These are phyloP conservation scores for Tolypocladium guangdongense DNA, from an alignment of 2,329 filamentous ascomycete species.

Conservation along the genomic window DNA sequence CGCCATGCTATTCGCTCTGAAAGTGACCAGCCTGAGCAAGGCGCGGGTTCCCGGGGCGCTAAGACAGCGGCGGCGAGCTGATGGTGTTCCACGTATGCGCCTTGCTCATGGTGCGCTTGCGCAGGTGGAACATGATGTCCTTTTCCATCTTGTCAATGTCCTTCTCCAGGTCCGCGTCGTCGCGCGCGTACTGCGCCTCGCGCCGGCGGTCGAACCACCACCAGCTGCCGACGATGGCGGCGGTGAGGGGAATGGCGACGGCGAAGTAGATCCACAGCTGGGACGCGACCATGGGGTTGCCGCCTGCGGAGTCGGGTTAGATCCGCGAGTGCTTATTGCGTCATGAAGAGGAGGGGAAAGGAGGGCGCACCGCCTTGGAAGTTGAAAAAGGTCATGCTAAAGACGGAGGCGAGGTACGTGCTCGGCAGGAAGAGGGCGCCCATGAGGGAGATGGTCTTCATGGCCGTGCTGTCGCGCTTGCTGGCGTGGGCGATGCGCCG, in stretches of 20 bases:
- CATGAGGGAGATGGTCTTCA: constrained; percentile 55
- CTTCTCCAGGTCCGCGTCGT: constrained; percentile 41
- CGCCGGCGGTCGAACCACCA: constrained; percentile 40
- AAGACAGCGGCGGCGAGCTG: constrained; percentile 16
- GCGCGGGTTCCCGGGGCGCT: neutral
- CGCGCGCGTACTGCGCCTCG: constrained; percentile 34
- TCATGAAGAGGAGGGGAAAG: neutral
- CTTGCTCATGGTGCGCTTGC: constrained; percentile 46
- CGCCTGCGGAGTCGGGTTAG: neutral
- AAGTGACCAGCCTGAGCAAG: neutral
- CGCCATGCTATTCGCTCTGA: neutral
- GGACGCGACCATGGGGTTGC: neutral
- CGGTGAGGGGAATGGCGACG: constrained; percentile 47
- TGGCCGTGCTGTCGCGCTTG: constrained; percentile 51
- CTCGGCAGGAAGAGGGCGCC: constrained; percentile 53
- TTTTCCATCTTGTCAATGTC: constrained; percentile 46
- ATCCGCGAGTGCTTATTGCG: neutral
- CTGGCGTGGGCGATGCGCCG: constrained; percentile 47
- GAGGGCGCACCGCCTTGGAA: constrained; percentile 34
- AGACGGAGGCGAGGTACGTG: constrained; percentile 51
- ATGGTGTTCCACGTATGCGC: constrained; percentile 40
- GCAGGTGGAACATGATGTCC: constrained; percentile 44
- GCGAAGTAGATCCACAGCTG: constrained; percentile 54
- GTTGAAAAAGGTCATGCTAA: constrained; percentile 58
- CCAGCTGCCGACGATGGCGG: constrained; percentile 44